A percentile compares a stretch with the other conserved stretches of the same genome.
Conservation (phyloP, 371 early-diverging fungal genomes). For the Mortierella sp. region DNA sequence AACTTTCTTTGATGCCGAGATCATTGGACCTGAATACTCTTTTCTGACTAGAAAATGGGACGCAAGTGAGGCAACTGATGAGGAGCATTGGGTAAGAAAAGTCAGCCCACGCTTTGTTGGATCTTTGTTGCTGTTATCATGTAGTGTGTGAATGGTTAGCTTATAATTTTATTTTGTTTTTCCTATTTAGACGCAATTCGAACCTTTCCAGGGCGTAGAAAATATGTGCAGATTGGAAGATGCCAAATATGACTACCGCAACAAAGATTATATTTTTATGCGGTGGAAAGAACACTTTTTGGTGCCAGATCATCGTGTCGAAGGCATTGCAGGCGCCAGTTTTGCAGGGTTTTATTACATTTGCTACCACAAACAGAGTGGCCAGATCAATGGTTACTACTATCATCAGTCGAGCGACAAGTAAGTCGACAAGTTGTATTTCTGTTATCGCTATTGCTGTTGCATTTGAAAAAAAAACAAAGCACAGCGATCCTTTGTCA, state of each 20-base stretch:
- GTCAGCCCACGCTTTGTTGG: too few species aligned
- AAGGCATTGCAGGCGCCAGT: constrained; percentile 88
- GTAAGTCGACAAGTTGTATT: constrained; percentile 13
- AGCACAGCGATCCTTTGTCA: too few species aligned
- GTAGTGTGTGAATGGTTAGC: constrained; percentile 31
- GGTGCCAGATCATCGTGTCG: constrained; percentile 93
- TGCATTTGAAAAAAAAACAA: too few species aligned
- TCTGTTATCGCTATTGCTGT: not conserved
- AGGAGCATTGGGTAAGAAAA: constrained; percentile 82
- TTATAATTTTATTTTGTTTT: not conserved
- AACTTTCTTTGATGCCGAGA: constrained; percentile 90
- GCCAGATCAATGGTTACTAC: constrained; percentile 88
- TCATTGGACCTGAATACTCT: constrained; percentile 70
- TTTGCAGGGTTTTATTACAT: constrained; percentile 98
- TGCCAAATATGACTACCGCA: constrained; percentile 70
- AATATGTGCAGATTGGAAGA: constrained; percentile 8
- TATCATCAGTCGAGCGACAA: constrained; percentile 67
- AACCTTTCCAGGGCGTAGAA: not conserved
- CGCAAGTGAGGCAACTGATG: constrained; percentile 79
- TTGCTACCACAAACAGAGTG: constrained; percentile 82
- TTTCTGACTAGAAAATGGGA: constrained; percentile 92
- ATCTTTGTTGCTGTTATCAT: not conserved
- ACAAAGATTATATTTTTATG: constrained; percentile 90
- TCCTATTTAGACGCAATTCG: not conserved
- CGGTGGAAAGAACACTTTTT: constrained; percentile 97